phyloP scores from a whole-genome alignment of 2,329 filamentous ascomycete genomes.

The Aspergillus sp. region DNA sequence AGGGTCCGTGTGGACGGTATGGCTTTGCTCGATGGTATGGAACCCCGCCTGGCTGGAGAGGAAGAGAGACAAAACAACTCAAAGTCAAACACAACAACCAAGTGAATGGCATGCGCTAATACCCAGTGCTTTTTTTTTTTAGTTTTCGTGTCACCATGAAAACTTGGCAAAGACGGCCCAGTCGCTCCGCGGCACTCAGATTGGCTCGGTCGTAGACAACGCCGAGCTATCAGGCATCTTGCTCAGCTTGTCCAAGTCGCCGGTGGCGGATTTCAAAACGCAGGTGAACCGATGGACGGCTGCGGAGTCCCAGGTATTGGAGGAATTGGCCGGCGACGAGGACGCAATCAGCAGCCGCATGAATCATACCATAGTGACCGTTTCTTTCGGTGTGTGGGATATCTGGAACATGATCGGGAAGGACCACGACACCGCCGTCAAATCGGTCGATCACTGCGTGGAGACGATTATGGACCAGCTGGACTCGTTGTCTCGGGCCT shows the following conservation, averaged over 20 bases:
- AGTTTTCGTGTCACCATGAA: conserved; percentile 37
- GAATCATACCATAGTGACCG: conserved; percentile 34
- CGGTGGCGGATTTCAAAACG: conserved; percentile 35
- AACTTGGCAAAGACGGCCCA: conserved; percentile 32
- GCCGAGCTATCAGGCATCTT: conserved; percentile 25
- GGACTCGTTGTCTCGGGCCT: conserved; percentile 28
- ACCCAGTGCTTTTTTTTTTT: background rate
- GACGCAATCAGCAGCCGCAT: conserved; percentile 21
- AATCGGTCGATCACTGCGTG: conserved; percentile 31
- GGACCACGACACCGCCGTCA: conserved; percentile 25
- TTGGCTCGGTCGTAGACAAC: conserved; percentile 37
- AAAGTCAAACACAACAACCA: background rate
- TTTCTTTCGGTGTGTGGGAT: conserved; percentile 43
- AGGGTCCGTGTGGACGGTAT: conserved; percentile 35
- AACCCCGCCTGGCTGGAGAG: background rate
- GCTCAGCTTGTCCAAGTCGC: conserved; percentile 25
- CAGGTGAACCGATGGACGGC: conserved; percentile 38
- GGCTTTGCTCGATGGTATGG: conserved; percentile 37
- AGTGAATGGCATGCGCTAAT: background rate
- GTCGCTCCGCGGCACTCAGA: conserved; percentile 24
- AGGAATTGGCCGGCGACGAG: conserved; percentile 22
- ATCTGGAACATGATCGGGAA: conserved; percentile 35
- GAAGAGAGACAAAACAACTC: background rate
- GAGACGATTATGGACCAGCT: conserved; percentile 34
- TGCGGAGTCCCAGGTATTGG: conserved; percentile 28